Conservation (phyloP, 495 filamentous ascomycete genomes). For the Lineolata rhizophorae region DNA sequence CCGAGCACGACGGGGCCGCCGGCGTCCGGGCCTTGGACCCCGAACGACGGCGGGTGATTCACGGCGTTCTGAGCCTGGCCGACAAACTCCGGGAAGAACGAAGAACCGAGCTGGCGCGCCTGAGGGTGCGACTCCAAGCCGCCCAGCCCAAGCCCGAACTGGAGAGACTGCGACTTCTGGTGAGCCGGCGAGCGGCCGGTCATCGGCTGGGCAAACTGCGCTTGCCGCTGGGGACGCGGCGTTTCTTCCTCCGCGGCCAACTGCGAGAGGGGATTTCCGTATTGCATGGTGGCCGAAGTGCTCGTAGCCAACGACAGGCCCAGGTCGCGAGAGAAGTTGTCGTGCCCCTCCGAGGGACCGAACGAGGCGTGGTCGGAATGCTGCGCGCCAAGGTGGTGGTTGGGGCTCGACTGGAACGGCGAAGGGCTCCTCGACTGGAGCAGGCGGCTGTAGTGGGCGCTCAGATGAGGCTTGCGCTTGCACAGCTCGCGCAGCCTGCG, state of each 20-base stretch:
- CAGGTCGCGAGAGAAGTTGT: slow-evolving; percentile 54
- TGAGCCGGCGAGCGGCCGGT: slow-evolving; percentile 14
- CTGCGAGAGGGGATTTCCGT: slow-evolving; percentile 43
- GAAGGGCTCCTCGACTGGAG: slow-evolving; percentile 55
- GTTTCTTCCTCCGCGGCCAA: slow-evolving; percentile 22
- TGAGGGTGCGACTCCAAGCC: slow-evolving; percentile 4
- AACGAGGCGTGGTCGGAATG: slow-evolving; percentile 53
- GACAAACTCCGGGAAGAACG: slow-evolving; percentile 21
- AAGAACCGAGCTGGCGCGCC: slow-evolving; percentile 5
- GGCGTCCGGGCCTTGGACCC: slow-evolving; percentile 4
- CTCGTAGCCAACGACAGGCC: slow-evolving; percentile 65
- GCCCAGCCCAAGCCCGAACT: slow-evolving; percentile 18
- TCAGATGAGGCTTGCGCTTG: slow-evolving; percentile 46
- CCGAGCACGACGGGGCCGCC: slow-evolving; percentile 5
- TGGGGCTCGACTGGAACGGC: slow-evolving; percentile 60
- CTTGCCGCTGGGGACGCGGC: slow-evolving; percentile 4
- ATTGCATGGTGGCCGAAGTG: slow-evolving; percentile 59
- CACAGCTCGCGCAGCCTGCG: slow-evolving; percentile 65
- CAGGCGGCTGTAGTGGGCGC: slow-evolving; percentile 45
- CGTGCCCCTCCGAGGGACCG: not conserved
- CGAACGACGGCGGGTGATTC: slow-evolving; percentile 9
- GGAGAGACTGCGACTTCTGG: slow-evolving; percentile 21
- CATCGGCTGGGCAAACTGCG: slow-evolving; percentile 4
- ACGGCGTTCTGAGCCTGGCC: slow-evolving; percentile 38
- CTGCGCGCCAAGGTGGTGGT: slow-evolving; percentile 64